A percentile compares a stretch with the other conserved stretches of the same genome.
Evolutionary conservation across 2,329 filamentous ascomycete genomes (phyloP).

Genomic region (Penicillium paneum): DNA sequence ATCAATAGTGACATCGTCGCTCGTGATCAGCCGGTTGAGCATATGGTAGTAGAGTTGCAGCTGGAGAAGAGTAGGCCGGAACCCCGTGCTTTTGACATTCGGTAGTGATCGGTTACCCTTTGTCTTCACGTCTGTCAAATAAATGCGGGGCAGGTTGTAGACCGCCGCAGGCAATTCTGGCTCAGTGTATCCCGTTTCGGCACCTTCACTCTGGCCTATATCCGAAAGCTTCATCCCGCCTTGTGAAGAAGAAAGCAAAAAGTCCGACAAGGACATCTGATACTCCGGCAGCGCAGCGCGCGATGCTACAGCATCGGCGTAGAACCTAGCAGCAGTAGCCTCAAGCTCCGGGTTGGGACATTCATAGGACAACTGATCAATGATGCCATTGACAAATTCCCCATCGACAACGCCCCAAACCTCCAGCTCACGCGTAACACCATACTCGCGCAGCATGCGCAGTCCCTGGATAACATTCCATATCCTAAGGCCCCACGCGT

Average conservation of each 20-base stretch:
- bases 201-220: conserved; percentile 12
- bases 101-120: conserved; percentile 62
- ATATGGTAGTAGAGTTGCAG: conserved; percentile 86
- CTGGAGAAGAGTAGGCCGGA: conserved; percentile 78
- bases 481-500: conserved; percentile 74
- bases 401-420: conserved; percentile 83
- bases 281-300: conserved; percentile 40
- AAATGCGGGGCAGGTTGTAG: conserved; percentile 49
- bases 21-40: conserved; percentile 67
- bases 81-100: conserved; percentile 54
- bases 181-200: conserved; percentile 2
- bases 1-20: conserved; percentile 66
- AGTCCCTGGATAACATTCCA: conserved; percentile 92
- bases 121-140: conserved; percentile 87
- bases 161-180: conserved; percentile 19
- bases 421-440: conserved; percentile 71
- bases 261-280: conserved; percentile 47
- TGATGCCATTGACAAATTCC: conserved; percentile 81
- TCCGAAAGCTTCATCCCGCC: conserved; percentile 38
- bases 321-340: conserved; percentile 50
- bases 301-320: conserved; percentile 37
- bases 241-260: conserved; percentile 38
- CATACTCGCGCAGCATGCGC: conserved; percentile 66
- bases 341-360: conserved; percentile 73
- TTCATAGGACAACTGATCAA: conserved; percentile 77